Evolutionary conservation across 2,329 filamentous ascomycete species (phyloP), one percentile per base, ranked within the genome.

Genomic region (Trichoderma oligosporum): DNA sequence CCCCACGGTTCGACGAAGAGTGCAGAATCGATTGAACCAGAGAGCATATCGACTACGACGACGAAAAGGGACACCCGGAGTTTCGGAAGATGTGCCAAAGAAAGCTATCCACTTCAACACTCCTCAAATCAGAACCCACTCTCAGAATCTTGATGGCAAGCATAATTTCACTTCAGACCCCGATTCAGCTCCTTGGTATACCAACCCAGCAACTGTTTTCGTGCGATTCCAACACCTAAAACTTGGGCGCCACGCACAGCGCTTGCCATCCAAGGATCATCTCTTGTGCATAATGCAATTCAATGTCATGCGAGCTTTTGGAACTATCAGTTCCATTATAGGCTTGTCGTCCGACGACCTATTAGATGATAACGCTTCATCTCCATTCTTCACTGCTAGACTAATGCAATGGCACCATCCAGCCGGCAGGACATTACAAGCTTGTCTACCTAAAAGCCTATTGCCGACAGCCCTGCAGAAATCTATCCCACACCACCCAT

Each of bases 1-100:
- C 7, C 51, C 51, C 2, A 20, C 7, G 4, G 27, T 45, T 12
- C 51, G 39, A 22, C 51, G 31, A 7, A 54, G 51, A 16, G 51
- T 54, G 39, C 51, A 54, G 41, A 38, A 54, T 42, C 27, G 51
- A 14, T 31, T 54, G n/a, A 54, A 54, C 9, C 51, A 54, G 12
- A 54, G 51, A 29, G 31, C 41, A 22, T 55, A 55, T 55, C 51
- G 51, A 18, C 31, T 27, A 5, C 41, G 51, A 5, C 41, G 51
- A 9, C 11, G 41, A 35, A 51, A 4, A 20, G 39, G 22, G 14
- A 35, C 22, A 7, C 39, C 29, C 16, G n/a, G 8, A 12, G 16
- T 9, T 7, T 1, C 2, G 16, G 5, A 18, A 20, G 14, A 22
- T 9, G 3, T 11, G 12, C 7, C 29, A 6, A 29, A 27, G 2